phyloP scores from a whole-genome alignment of 1,139 yeast genomes.

The Sugiyamaella castrensis region DNA sequence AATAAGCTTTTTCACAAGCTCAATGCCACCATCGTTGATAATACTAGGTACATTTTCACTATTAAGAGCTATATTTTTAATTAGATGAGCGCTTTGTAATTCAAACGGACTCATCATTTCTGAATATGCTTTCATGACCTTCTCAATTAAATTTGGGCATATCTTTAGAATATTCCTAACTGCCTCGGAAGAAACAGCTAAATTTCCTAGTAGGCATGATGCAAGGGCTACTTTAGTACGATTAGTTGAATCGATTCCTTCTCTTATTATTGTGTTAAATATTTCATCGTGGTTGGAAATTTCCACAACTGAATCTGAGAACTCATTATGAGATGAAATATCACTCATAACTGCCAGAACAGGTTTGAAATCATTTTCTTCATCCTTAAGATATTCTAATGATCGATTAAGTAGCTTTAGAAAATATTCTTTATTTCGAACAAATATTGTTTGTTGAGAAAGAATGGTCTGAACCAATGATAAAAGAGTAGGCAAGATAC shows the following conservation, averaged over 20 bases:
- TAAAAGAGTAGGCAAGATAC: background rate
- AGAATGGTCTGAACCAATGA: background rate
- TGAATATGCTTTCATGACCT: slow-evolving; percentile 10
- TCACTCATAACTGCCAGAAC: slow-evolving; percentile 13
- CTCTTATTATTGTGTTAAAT: slow-evolving; percentile 1
- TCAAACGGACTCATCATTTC: slow-evolving; percentile 22
- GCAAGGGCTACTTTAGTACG: slow-evolving; percentile 20
- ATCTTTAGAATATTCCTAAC: slow-evolving; percentile 17
- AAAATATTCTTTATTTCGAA: background rate
- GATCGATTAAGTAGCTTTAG: background rate
- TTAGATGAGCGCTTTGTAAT: slow-evolving; percentile 30
- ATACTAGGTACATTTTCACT: slow-evolving; percentile 10
- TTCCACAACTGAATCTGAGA: slow-evolving; percentile 6
- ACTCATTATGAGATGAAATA: slow-evolving; percentile 17
- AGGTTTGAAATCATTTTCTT: background rate
- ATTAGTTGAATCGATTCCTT: slow-evolving; percentile 2
- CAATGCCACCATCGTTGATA: slow-evolving; percentile 18
- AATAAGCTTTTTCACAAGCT: slow-evolving; percentile 22
- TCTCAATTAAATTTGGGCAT: slow-evolving; percentile 16
- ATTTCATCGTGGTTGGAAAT: slow-evolving; percentile 8
- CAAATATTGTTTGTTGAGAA: background rate
- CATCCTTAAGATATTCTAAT: background rate
- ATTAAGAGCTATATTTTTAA: slow-evolving; percentile 23
- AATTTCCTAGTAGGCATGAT: slow-evolving; percentile 27
- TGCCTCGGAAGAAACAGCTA: slow-evolving; percentile 18